phyloP scores from a whole-genome alignment of 2,329 filamentous ascomycete genomes.

The Grosmannia huntii region DNA sequence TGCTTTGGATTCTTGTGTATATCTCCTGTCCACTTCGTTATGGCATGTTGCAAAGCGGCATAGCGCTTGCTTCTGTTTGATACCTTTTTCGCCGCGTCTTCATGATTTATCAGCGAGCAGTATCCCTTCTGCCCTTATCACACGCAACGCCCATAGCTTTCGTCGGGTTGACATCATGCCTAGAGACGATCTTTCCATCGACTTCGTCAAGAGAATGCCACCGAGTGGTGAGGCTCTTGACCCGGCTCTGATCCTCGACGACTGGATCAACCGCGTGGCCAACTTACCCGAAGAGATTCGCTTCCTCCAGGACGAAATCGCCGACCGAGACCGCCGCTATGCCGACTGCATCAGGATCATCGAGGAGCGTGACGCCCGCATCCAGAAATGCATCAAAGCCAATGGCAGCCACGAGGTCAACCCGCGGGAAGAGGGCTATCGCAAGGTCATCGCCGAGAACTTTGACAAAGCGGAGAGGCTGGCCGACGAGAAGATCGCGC shows the following conservation, averaged over 20 bases:
- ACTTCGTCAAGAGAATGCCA: slow-evolving; percentile 55
- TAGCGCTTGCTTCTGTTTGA: background rate
- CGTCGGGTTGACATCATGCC: slow-evolving; percentile 35
- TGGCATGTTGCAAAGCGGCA: no score
- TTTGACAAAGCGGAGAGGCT: slow-evolving; percentile 57
- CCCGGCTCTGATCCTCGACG: slow-evolving; percentile 59
- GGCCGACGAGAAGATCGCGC: slow-evolving; percentile 60
- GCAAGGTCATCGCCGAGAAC: slow-evolving; percentile 52
- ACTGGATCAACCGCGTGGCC: slow-evolving; percentile 61
- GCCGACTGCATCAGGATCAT: slow-evolving; percentile 57
- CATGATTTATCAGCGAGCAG: background rate
- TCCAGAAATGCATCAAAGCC: slow-evolving; percentile 70
- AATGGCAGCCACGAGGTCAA: slow-evolving; percentile 63
- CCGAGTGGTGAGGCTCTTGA: slow-evolving; percentile 46
- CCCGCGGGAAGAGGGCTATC: slow-evolving; percentile 59
- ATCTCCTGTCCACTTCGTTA: background rate
- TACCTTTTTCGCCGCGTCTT: background rate
- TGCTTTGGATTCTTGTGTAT: background rate
- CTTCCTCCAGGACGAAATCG: slow-evolving; percentile 72
- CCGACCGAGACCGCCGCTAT: slow-evolving; percentile 64
- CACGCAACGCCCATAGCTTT: background rate
- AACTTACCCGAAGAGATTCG: slow-evolving; percentile 74
- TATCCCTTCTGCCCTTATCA: background rate
- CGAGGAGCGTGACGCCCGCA: slow-evolving; percentile 56
- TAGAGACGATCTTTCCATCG: slow-evolving; percentile 61